These are phyloP conservation scores for Neckera pumila DNA, from an alignment of 225 moss, liverwort and hornwort species.

Conservation along the genomic window DNA sequence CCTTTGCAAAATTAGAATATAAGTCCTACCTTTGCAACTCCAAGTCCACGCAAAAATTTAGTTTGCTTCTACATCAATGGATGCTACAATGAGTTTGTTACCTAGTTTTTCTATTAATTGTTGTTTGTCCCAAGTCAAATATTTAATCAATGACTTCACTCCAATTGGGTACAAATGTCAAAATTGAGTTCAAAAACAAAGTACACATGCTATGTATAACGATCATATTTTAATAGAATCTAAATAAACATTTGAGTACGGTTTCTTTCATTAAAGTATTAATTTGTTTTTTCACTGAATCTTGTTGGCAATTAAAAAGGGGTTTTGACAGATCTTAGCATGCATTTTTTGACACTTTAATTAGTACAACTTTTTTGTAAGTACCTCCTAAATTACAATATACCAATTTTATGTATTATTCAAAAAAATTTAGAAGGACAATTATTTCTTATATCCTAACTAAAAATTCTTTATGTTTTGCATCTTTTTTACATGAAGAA, in stretches of 20 bases:
- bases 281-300: not conserved
- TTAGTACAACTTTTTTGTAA: not conserved
- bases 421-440: not conserved
- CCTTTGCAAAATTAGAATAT: not conserved
- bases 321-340: not conserved
- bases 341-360: not conserved
- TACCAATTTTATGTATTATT: not conserved
- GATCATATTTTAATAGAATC: not conserved
- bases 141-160: not conserved
- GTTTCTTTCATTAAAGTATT: not conserved
- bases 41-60: not conserved
- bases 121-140: not conserved
- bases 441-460: not conserved
- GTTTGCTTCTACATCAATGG: not conserved
- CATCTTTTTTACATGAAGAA: not conserved
- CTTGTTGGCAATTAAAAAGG: not conserved
- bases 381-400: not conserved
- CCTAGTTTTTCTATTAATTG: not conserved
- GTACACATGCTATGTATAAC: not conserved
- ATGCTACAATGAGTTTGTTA: not conserved
- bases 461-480: not conserved
- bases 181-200: not conserved
- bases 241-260: not conserved
- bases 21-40: not conserved
- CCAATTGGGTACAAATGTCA: not conserved